These are phyloP conservation scores for Scutellaria barbata DNA, from an alignment of 257 asterid genomes.

Conservation along the genomic window DNA sequence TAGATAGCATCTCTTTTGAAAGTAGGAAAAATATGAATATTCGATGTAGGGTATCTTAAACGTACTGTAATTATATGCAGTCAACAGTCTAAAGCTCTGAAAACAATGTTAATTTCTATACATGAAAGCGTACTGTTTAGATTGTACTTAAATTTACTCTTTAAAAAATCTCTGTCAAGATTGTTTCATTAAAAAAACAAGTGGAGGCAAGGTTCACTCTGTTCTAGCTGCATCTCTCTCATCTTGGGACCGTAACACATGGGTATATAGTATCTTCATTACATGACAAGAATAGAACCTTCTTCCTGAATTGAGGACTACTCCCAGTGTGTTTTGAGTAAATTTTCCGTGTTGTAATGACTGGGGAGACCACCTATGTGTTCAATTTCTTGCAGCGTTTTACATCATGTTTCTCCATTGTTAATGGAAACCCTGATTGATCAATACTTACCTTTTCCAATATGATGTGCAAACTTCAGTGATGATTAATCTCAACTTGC, in stretches of 20 bases:
- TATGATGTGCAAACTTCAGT: constrained; percentile 1
- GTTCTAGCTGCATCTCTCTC: constrained; percentile 10
- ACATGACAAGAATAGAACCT: neutral
- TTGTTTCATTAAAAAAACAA: neutral
- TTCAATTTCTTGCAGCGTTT: constrained; percentile 12
- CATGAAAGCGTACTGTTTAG: too few species aligned
- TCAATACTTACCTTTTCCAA: neutral
- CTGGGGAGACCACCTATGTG: neutral
- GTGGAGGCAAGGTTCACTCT: constrained; percentile 9
- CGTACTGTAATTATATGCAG: neutral
- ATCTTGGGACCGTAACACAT: neutral
- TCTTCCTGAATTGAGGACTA: neutral
- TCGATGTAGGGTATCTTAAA: constrained; percentile 12
- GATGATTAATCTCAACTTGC: neutral
- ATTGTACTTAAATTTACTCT: neutral
- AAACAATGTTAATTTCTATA: too few species aligned
- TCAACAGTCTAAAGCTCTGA: too few species aligned
- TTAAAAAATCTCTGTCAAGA: constrained; percentile 11
- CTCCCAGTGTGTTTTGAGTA: neutral
- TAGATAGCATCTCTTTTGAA: neutral
- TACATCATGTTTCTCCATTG: too few species aligned
- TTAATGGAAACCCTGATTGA: neutral
- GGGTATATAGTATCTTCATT: neutral
- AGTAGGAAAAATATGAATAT: neutral
- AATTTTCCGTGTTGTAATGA: neutral